phyloP scores from a whole-genome alignment of 2,329 filamentous ascomycete species.

The Amphichorda felina region DNA sequence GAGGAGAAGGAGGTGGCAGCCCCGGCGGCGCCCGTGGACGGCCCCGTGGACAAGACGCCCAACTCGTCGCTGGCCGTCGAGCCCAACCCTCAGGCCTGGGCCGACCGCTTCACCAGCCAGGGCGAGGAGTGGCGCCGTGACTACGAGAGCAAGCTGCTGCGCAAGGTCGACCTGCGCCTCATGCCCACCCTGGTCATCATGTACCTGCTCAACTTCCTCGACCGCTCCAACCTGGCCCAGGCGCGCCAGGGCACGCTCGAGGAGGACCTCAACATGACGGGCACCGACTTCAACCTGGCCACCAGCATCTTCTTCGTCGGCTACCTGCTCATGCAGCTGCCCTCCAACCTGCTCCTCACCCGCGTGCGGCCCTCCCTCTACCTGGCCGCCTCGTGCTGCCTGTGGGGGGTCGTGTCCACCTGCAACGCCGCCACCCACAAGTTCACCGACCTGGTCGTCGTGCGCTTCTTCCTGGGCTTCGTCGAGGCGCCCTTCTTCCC shows the following conservation, averaged over 20 bases:
- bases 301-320: slow-evolving; percentile 51
- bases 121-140: slow-evolving; percentile 8
- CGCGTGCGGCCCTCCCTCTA: slow-evolving; percentile 40
- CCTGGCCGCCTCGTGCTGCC: slow-evolving; percentile 32
- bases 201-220: slow-evolving; percentile 44
- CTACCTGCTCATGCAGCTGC: slow-evolving; percentile 50
- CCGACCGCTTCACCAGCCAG: neutral
- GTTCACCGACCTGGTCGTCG: slow-evolving; percentile 29
- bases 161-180: slow-evolving; percentile 38
- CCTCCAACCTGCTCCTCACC: slow-evolving; percentile 46
- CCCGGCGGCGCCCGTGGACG: too few relatives aligned
- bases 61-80: neutral
- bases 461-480: slow-evolving; percentile 29
- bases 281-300: slow-evolving; percentile 46
- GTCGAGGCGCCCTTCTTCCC: slow-evolving; percentile 40
- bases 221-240: slow-evolving; percentile 40
- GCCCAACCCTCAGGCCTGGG: slow-evolving; percentile 2
- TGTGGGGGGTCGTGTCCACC: slow-evolving; percentile 25
- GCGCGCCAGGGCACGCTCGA: slow-evolving; percentile 42
- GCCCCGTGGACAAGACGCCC: too few relatives aligned
- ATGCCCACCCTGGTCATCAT: slow-evolving; percentile 41
- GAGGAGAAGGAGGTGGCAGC: too few relatives aligned
- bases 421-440: slow-evolving; percentile 32
- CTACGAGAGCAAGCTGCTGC: slow-evolving; percentile 22
- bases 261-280: slow-evolving; percentile 37